Evolutionary conservation across 2,329 filamentous ascomycete genomes (phyloP), one percentile per base, ranked within the genome.

Genomic region (Ambrosiella beaveri): DNA sequence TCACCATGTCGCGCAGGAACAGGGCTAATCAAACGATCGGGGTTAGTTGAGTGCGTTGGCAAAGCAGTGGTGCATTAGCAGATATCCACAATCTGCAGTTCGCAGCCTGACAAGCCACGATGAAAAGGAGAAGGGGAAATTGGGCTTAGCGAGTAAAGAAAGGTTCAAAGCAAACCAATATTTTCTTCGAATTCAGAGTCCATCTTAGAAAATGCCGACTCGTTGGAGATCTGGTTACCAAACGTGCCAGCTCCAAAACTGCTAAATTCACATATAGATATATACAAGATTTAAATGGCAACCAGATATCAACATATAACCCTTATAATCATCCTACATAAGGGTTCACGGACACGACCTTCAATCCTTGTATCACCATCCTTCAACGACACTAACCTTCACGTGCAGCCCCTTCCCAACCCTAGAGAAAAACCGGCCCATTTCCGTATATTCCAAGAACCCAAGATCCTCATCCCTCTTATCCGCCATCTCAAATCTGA

Each of bases 401-500:
- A 91, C 79, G 64, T 79, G 75, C 66, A 96, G 71, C 0, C 88
- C 88, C 59, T 82, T 82, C 59, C 77, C 78, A 0, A 89, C 89
- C 66, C 80, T 79, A 6, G 81, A 75, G 17, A 89, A 94, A 53
- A 93, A 76, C 1, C 80, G 81, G 0, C 80, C 77, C 68, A 81
- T 82, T 61, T 94, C 80, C 13, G 52, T 78, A 63, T 85, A 80
- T 51, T 73, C 73, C 70, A 87, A 80, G 64, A 15, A 86, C 82
- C 66, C 51, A n/a, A 54, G 39, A 39, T 39, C 12, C 12, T 81
- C 70, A 66, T 83, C 77, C 61, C 81, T 77, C 64, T 78, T 71
- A 63, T 82, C 71, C 61, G 68, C 68, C 57, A 83, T 66, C 63
- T 71, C 71, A 66, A 84, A 81, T 65, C 82, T 77, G 68, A 94